Conservation (phyloP, 345 rosid species). For the Fremontodendron californicum region DNA sequence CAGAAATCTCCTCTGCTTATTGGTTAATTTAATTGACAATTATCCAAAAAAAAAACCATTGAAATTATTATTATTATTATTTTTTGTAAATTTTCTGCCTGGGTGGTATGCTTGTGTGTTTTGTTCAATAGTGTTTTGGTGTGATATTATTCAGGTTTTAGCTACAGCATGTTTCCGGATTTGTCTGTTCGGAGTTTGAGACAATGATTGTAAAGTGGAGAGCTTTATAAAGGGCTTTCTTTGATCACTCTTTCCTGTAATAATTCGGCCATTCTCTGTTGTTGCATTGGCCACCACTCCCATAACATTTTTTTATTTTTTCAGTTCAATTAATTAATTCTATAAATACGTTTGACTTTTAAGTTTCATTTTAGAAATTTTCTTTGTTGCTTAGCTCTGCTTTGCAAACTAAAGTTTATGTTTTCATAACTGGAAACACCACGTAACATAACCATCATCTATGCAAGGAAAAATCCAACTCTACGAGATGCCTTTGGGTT, state of each 20-base stretch:
- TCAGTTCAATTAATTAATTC: neutral
- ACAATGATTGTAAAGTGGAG: conserved; percentile 5
- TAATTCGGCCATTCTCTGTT: conserved; percentile 11
- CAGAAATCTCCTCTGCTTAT: too few species aligned
- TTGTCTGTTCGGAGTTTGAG: conserved; percentile 21
- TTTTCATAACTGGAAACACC: too few species aligned
- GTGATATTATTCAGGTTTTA: conserved; percentile 30
- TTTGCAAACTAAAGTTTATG: neutral
- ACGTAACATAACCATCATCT: too few species aligned
- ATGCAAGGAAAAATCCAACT: too few species aligned
- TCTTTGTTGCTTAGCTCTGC: neutral
- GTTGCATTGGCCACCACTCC: neutral
- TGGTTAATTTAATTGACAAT: too few species aligned
- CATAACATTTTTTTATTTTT: too few species aligned
- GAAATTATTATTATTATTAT: neutral
- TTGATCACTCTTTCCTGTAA: conserved; percentile 14
- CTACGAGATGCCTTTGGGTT: too few species aligned
- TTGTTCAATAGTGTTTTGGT: conserved; percentile 17
- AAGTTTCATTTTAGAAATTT: neutral
- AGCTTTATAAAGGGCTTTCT: neutral
- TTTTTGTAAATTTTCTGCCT: neutral
- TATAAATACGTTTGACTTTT: neutral
- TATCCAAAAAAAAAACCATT: conserved; percentile 1
- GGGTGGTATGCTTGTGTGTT: conserved; percentile 19
- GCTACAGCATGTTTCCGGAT: conserved; percentile 8